Conservation (phyloP, 441 rosid species). For the Bocquillonia castaneifolia region DNA sequence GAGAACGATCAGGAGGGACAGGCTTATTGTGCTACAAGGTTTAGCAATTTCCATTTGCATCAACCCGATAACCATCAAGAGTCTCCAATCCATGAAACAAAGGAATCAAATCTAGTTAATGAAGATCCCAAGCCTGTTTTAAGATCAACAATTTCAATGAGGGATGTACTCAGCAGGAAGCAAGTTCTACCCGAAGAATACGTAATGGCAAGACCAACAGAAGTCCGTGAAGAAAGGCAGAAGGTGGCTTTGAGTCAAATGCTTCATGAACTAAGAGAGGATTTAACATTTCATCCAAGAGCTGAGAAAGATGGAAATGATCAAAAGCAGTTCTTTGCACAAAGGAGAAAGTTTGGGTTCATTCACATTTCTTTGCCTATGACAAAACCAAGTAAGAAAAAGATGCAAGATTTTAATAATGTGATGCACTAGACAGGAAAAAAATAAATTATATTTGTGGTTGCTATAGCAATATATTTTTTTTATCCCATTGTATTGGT, state of each 20-base stretch:
- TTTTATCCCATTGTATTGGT: conserved; percentile 19
- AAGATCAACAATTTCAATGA: conserved; percentile 77
- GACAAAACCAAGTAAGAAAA: conserved; percentile 71
- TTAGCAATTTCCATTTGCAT: conserved; percentile 35
- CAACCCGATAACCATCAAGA: conserved; percentile 36
- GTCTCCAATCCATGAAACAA: conserved; percentile 40
- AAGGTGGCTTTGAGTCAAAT: conserved; percentile 78
- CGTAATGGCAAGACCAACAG: conserved; percentile 39
- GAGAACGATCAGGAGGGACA: conserved; percentile 42
- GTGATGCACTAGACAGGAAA: conserved; percentile 25
- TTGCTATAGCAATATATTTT: conserved; percentile 11
- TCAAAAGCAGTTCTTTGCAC: conserved; percentile 51
- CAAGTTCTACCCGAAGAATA: conserved; percentile 51
- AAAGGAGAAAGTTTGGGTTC: conserved; percentile 84
- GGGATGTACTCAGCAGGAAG: conserved; percentile 73
- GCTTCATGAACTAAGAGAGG: conserved; percentile 74
- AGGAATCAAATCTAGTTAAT: conserved; percentile 23
- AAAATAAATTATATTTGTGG: background rate
- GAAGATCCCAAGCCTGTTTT: conserved; percentile 48
- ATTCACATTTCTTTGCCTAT: conserved; percentile 81
- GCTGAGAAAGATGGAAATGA: conserved; percentile 40
- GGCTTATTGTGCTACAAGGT: conserved; percentile 32
- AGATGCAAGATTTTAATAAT: conserved; percentile 36
- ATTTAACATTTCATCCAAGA: conserved; percentile 43
- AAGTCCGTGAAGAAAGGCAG: conserved; percentile 37